phyloP scores from a whole-genome alignment of 2,329 filamentous ascomycete genomes.

The Sporothrix variecibatus region DNA sequence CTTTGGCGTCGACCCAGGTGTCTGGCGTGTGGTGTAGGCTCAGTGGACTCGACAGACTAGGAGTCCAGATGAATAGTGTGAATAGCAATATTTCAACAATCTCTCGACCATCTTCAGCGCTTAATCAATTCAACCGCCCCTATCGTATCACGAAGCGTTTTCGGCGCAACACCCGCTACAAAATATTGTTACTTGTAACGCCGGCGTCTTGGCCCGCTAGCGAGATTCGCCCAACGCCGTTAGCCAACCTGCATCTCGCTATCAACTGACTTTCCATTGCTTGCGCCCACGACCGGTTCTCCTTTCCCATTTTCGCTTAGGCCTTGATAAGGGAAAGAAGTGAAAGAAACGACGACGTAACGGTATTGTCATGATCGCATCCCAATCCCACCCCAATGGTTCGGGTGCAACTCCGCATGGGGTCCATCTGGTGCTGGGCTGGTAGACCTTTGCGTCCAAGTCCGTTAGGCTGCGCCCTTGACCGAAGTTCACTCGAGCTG shows the following conservation, averaged over 20 bases:
- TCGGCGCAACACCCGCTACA: not conserved
- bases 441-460: not conserved
- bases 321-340: not conserved
- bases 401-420: not conserved
- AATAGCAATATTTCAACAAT: not conserved
- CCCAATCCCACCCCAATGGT: not conserved
- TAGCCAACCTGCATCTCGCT: not conserved
- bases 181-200: not conserved
- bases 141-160: not conserved
- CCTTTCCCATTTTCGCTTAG: not conserved
- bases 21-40: not conserved
- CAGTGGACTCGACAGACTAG: not conserved
- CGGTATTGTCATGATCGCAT: not conserved
- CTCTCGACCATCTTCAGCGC: not conserved
- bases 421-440: not conserved
- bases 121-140: conserved; percentile 6
- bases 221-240: conserved; percentile 3
- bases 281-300: not conserved
- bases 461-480: not conserved
- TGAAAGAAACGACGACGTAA: not conserved
- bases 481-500: not conserved
- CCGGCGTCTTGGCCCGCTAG: conserved; percentile 19
- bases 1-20: not conserved
- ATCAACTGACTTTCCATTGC: not conserved
- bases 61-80: not conserved